Evolutionary conservation across 2,329 filamentous ascomycete species (phyloP).

Genomic region (Curvularia eragrostidis): DNA sequence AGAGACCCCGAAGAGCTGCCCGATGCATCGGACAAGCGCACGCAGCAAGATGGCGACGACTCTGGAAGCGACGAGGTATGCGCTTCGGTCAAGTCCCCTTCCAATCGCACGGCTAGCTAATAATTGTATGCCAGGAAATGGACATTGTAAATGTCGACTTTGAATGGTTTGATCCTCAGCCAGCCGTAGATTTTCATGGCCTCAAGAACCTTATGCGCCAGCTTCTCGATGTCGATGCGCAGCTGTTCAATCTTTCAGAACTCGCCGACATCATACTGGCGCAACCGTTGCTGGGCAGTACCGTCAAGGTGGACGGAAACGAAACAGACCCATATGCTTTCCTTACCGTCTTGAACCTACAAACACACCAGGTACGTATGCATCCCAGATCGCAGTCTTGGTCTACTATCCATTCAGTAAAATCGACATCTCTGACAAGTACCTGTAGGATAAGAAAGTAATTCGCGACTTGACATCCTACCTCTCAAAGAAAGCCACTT

Average conservation of each 20-base stretch:
- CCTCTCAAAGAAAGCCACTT: conserved; percentile 61
- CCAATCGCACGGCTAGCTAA: conserved; percentile 17
- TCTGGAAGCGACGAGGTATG: conserved; percentile 50
- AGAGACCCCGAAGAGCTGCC: conserved; percentile 46
- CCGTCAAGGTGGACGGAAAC: conserved; percentile 95
- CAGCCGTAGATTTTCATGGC: conserved; percentile 91
- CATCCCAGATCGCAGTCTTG: background rate
- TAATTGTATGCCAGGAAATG: conserved; percentile 68
- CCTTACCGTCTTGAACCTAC: conserved; percentile 83
- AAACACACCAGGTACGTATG: conserved; percentile 67
- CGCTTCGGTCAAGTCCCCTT: conserved; percentile 14
- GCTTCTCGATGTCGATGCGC: conserved; percentile 86
- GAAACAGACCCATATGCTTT: conserved; percentile 93
- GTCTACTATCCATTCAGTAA: background rate
- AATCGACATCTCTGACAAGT: conserved; percentile 6
- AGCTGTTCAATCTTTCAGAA: conserved; percentile 84
- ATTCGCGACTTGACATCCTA: conserved; percentile 76
- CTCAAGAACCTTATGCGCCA: conserved; percentile 89
- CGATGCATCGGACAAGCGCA: conserved; percentile 43
- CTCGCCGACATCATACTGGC: conserved; percentile 85
- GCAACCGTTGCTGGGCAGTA: conserved; percentile 88
- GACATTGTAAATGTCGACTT: conserved; percentile 96
- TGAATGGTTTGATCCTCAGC: conserved; percentile 96
- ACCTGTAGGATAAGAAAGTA: conserved; percentile 67
- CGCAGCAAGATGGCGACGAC: conserved; percentile 42